Conservation (phyloP, 2,329 filamentous ascomycete genomes). For the Pseudogymnoascus sp. region DNA sequence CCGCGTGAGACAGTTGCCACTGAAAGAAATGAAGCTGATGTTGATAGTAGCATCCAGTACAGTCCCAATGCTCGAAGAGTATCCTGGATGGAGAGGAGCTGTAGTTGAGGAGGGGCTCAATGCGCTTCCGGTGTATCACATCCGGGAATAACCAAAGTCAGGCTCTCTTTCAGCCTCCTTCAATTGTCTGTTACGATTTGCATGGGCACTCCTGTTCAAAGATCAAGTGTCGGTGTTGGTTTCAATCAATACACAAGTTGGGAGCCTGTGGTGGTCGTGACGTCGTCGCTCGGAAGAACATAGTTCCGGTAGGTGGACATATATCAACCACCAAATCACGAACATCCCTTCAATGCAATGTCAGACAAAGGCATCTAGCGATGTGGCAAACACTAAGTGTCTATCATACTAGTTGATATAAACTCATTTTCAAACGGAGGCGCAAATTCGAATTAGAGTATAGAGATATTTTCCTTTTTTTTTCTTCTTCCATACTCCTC, state of each 20-base stretch:
- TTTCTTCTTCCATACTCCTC: background rate
- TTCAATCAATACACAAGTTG: background rate
- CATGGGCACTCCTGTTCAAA: background rate
- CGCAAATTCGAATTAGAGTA: background rate
- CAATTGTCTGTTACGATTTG: background rate
- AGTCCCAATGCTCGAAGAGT: background rate
- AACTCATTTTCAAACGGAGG: background rate
- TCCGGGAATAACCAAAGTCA: background rate
- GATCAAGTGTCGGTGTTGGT: background rate
- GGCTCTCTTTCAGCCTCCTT: background rate
- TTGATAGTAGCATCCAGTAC: background rate
- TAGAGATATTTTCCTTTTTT: background rate
- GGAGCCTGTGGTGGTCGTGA: background rate
- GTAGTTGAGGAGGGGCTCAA: background rate
- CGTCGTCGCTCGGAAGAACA: background rate
- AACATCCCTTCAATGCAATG: background rate
- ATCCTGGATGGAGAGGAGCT: background rate
- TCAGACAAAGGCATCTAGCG: background rate
- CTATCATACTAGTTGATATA: background rate
- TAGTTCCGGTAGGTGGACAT: background rate
- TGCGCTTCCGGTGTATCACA: background rate
- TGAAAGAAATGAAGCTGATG: background rate
- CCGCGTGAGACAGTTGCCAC: background rate
- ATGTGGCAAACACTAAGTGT: background rate
- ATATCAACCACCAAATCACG: background rate